Base-by-base conservation (phyloP, 106 monocot genomes). In the Posidonia australis region DNA sequence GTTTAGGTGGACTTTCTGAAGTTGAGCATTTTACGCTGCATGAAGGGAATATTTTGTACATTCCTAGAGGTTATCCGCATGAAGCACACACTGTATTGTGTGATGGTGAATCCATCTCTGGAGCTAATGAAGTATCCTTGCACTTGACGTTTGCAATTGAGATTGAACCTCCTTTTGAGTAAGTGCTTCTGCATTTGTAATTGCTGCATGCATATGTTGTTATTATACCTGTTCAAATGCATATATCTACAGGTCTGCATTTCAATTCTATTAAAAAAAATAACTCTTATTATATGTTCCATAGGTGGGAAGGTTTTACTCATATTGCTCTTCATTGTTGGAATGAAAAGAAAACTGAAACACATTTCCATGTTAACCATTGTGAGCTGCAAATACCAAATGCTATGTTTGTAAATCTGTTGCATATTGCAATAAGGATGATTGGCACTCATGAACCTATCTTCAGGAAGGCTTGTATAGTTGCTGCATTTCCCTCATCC, bases 131-230 rank as follows among this genome's bases (percentile, higher is more conserved):
- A 9, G 81, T 65, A 76, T 93, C 93, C 5, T 54, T 93, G 9
- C 93, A 93, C 36, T 77, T 93, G 76, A 93, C 93, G 14, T 76
- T 93, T 79, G 85, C 83, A 58, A 77, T 93, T 83, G 93, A 93
- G 72, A 81, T 93, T 44, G 93, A 93, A 62, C 77, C 84, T 54
- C 93, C 93, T 26, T 93, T 93, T 73, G 83, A 89, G 93, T 93
- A 81, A 86, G 85, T 73, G 44, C 31, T 51, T 28, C 42, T 19
- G 29, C 31, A 24, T 54, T 52, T 54, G 12, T 29, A 14, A 10
- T 52, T 19, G 10, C 5, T 30, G 13, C 47, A 36, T 4, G 36
- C 36, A 36, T 36, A 36, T 36, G 36, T 7, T 36, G 7, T 36
- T 36, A 7, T 7, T 7, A 7, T 36, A 36, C 36, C 7, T 36